Evolutionary conservation across 129 eudicot species (phyloP).

Genomic region (Artemisia argyi): DNA sequence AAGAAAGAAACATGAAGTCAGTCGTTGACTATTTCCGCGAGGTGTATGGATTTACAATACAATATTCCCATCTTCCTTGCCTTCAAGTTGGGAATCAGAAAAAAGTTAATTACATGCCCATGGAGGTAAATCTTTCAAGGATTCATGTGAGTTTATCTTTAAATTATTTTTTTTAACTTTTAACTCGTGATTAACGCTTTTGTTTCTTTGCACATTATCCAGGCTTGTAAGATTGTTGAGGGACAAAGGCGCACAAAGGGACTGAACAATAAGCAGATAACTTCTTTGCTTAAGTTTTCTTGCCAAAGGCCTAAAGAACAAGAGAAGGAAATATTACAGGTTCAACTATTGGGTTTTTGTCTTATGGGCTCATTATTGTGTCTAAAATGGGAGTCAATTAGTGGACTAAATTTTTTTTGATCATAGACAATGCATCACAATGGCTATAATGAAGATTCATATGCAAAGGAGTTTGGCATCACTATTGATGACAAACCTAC

Average conservation of each 20-base stretch:
- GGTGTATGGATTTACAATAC: constrained; percentile 67
- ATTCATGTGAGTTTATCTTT: not conserved
- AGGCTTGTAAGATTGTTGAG: constrained; percentile 90
- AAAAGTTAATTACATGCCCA: constrained; percentile 82
- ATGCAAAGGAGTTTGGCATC: constrained; percentile 68
- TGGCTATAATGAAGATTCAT: constrained; percentile 62
- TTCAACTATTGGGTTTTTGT: constrained; percentile 22
- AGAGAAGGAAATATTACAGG: constrained; percentile 73
- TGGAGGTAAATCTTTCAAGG: constrained; percentile 55
- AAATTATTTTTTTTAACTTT: not conserved
- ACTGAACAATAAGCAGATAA: constrained; percentile 69
- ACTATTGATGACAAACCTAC: constrained; percentile 58
- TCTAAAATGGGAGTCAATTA: not conserved
- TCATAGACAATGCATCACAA: constrained; percentile 63
- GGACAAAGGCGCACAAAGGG: constrained; percentile 85
- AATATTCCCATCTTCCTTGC: constrained; percentile 74
- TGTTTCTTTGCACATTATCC: constrained; percentile 6
- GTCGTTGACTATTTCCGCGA: constrained; percentile 79
- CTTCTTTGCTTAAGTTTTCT: constrained; percentile 66
- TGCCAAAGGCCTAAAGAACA: constrained; percentile 74
- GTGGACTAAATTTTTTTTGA: constrained; percentile 3
- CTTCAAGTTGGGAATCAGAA: constrained; percentile 76
- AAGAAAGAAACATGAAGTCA: constrained; percentile 63
- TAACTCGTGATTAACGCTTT: not conserved
- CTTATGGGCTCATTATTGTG: constrained; percentile 1